Evolutionary conservation across 305 asterid genomes (phyloP).

Genomic region (Withania somnifera): DNA sequence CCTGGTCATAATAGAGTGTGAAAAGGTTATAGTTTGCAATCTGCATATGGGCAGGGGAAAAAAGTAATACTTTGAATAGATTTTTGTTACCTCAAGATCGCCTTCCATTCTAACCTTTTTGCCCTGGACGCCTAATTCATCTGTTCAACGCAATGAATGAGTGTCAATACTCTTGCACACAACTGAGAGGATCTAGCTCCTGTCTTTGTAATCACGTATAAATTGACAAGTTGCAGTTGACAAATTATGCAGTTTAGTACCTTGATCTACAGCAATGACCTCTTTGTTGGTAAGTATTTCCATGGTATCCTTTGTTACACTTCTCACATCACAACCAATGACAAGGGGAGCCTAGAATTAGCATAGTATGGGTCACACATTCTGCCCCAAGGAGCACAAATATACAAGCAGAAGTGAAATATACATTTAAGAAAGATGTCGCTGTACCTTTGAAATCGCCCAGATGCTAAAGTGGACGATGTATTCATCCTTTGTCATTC

Average conservation of each 20-base stretch:
- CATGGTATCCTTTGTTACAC: slow-evolving; percentile 34
- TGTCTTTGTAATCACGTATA: background rate
- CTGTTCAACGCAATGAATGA: slow-evolving; percentile 15
- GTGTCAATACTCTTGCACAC: background rate
- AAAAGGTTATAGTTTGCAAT: background rate
- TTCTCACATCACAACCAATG: slow-evolving; percentile 81
- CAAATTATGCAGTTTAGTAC: slow-evolving; percentile 12
- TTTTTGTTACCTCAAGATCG: slow-evolving; percentile 38
- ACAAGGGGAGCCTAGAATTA: slow-evolving; percentile 69
- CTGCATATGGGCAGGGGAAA: background rate
- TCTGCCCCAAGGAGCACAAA: background rate
- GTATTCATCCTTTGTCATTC: slow-evolving; percentile 76
- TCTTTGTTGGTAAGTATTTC: slow-evolving; percentile 59
- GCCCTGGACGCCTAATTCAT: slow-evolving; percentile 64
- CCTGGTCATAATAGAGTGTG: slow-evolving; percentile 16
- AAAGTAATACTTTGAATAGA: background rate
- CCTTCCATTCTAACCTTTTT: slow-evolving; percentile 79
- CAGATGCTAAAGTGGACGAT: slow-evolving; percentile 78
- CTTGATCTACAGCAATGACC: slow-evolving; percentile 76
- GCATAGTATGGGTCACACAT: background rate
- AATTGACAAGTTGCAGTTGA: background rate
- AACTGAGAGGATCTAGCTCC: background rate
- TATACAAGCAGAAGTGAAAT: background rate
- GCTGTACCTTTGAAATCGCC: slow-evolving; percentile 79
- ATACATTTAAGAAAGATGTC: background rate